These are phyloP conservation scores for Scheffersomyces titani DNA, from an alignment of 1,139 yeast species.

Conservation along the genomic window DNA sequence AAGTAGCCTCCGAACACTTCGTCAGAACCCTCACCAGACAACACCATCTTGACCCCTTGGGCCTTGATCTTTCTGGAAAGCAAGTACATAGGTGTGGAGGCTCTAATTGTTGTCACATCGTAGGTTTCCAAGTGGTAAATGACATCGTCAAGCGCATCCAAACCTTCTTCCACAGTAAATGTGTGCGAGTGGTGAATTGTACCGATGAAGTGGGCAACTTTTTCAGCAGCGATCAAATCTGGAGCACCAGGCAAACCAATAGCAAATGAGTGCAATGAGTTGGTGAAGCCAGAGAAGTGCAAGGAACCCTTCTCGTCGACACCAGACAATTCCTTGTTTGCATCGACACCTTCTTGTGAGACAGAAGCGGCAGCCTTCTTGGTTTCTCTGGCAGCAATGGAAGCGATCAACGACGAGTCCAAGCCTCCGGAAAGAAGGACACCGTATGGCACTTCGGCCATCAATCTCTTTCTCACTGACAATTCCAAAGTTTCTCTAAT, in stretches of 20 bases:
- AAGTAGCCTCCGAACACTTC: conserved; percentile 98
- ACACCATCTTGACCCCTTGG: conserved; percentile 98
- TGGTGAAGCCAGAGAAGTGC: conserved; percentile 77
- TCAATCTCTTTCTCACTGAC: conserved; percentile 97
- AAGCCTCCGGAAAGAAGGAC: conserved; percentile 95
- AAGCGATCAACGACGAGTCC: conserved; percentile 93
- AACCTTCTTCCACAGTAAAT: conserved; percentile 93
- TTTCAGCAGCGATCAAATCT: conserved; percentile 92
- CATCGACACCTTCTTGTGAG: conserved; percentile 48
- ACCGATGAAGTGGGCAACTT: conserved; percentile 93
- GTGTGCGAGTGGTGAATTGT: conserved; percentile 98
- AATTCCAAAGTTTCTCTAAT: conserved; percentile 83
- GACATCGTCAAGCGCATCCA: conserved; percentile 93
- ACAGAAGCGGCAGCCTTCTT: conserved; percentile 65
- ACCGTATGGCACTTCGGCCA: conserved; percentile 99
- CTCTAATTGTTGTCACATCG: conserved; percentile 98
- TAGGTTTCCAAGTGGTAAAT: conserved; percentile 95
- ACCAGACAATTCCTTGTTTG: conserved; percentile 76
- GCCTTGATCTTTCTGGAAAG: conserved; percentile 97
- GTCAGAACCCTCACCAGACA: conserved; percentile 98
- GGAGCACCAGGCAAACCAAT: conserved; percentile 98
- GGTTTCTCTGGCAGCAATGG: conserved; percentile 97
- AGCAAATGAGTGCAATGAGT: conserved; percentile 87
- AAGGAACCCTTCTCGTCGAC: conserved; percentile 86
- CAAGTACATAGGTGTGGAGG: conserved; percentile 98